These are phyloP conservation scores for Cardiospermum halicacabum DNA, from an alignment of 345 rosid species.

Conservation along the genomic window DNA sequence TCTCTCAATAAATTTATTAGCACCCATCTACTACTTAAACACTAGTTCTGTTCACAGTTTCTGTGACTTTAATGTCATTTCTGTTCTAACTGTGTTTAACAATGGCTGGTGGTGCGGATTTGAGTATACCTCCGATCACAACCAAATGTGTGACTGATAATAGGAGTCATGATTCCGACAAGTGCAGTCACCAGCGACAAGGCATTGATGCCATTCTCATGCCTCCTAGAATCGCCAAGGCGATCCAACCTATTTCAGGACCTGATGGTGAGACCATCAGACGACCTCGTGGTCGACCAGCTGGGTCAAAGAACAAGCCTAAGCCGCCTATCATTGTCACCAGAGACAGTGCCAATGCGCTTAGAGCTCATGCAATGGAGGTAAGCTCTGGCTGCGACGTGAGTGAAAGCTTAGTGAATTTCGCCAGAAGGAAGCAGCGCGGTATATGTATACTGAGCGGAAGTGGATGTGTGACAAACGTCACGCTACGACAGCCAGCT, in stretches of 20 bases:
- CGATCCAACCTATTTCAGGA: slow-evolving; percentile 49
- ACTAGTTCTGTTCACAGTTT: slow-evolving; percentile 11
- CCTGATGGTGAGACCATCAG: slow-evolving; percentile 49
- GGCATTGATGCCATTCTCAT: slow-evolving; percentile 26
- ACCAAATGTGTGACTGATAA: slow-evolving; percentile 40
- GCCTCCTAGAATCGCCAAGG: slow-evolving; percentile 44
- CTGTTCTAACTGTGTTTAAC: background rate
- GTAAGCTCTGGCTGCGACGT: slow-evolving; percentile 88
- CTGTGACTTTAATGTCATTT: slow-evolving; percentile 13
- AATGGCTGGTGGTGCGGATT: slow-evolving; percentile 60
- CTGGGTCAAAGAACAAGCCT: slow-evolving; percentile 94
- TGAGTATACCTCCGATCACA: slow-evolving; percentile 34
- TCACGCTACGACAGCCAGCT: slow-evolving; percentile 75
- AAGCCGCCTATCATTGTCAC: slow-evolving; percentile 92
- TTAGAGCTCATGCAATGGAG: slow-evolving; percentile 87
- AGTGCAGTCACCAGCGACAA: slow-evolving; percentile 25
- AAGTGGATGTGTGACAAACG: slow-evolving; percentile 84
- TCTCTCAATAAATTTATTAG: slow-evolving; percentile 41
- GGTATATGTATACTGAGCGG: slow-evolving; percentile 79
- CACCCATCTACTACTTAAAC: slow-evolving; percentile 54
- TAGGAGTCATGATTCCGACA: slow-evolving; percentile 45
- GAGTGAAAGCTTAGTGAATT: slow-evolving; percentile 60
- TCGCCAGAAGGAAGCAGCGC: slow-evolving; percentile 78
- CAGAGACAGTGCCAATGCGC: slow-evolving; percentile 77
- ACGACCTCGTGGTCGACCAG: slow-evolving; percentile 87